Percentiles rank a stretch among this genome's conserved stretches.
phyloP scores from a whole-genome alignment of 805 yeast genomes.

The Saturnispora zaruensis region DNA sequence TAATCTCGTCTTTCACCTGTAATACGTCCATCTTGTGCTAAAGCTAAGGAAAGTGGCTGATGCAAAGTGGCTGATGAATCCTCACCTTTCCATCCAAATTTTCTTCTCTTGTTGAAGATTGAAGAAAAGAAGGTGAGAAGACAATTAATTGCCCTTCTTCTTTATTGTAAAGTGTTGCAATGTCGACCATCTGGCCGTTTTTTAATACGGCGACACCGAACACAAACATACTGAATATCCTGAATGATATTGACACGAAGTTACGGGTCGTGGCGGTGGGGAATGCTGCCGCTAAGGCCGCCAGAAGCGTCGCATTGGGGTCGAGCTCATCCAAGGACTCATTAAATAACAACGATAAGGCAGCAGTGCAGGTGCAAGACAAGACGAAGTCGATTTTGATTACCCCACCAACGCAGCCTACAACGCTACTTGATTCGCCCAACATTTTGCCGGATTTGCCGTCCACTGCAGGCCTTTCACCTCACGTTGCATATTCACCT shows the following conservation, averaged over 20 bases:
- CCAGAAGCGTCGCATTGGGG: not conserved
- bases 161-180: constrained; percentile 8
- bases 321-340: not conserved
- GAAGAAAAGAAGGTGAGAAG: not conserved
- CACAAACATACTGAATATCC: constrained; percentile 30
- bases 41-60: not conserved
- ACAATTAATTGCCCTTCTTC: constrained; percentile 1
- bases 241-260: constrained; percentile 28
- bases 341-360: not conserved
- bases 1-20: not conserved
- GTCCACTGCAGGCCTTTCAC: constrained; percentile 16
- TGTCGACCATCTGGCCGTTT: constrained; percentile 35
- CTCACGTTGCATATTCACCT: constrained; percentile 19
- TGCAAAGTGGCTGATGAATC: constrained; percentile 1
- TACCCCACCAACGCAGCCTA: constrained; percentile 1
- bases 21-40: not conserved
- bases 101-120: not conserved
- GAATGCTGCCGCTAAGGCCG: constrained; percentile 5
- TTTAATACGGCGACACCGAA: constrained; percentile 31
- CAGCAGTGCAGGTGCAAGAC: not conserved
- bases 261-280: constrained; percentile 24
- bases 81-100: not conserved
- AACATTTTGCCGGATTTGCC: constrained; percentile 1
- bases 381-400: constrained; percentile 4
- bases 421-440: not conserved